Percentiles rank a stretch among this genome's conserved stretches.
Evolutionary conservation across 2,329 filamentous ascomycete species (phyloP).

Genomic region (Xylariales sp.): DNA sequence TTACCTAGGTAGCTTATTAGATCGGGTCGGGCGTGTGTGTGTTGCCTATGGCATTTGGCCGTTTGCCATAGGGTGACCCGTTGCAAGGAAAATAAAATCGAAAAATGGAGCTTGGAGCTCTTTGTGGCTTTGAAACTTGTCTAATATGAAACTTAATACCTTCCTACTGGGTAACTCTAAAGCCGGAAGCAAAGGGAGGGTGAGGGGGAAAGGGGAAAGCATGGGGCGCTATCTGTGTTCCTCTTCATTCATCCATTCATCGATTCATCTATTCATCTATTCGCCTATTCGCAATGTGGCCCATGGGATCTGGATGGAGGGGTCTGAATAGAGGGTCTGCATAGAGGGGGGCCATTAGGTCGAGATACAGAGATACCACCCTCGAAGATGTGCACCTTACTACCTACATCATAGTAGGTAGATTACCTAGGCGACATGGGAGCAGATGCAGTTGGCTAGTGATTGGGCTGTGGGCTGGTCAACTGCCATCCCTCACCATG

Average conservation of each 20-base stretch:
- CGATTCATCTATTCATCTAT: no score
- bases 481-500: conserved; percentile 24
- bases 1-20: conserved; percentile 2
- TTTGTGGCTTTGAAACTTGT: conserved; percentile 34
- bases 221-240: no score
- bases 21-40: conserved; percentile 5
- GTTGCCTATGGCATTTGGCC: conserved; percentile 30
- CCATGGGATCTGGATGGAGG: background rate
- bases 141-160: conserved; percentile 30
- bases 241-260: no score
- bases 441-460: conserved; percentile 8
- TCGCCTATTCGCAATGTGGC: background rate
- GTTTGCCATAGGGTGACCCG: conserved; percentile 34
- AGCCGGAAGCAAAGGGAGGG: conserved; percentile 19
- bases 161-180: conserved; percentile 18
- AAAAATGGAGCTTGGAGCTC: conserved; percentile 12
- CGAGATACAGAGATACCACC: background rate
- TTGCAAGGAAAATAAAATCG: background rate
- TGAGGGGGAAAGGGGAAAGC: background rate
- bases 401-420: conserved; percentile 2
- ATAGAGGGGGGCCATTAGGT: background rate
- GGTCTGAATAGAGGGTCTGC: background rate
- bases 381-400: conserved; percentile 16
- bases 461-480: conserved; percentile 27
- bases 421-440: background rate